Evolutionary conservation across 305 asterid genomes (phyloP), one percentile per base, ranked within the genome.

Genomic region (Rubia tinctorum): DNA sequence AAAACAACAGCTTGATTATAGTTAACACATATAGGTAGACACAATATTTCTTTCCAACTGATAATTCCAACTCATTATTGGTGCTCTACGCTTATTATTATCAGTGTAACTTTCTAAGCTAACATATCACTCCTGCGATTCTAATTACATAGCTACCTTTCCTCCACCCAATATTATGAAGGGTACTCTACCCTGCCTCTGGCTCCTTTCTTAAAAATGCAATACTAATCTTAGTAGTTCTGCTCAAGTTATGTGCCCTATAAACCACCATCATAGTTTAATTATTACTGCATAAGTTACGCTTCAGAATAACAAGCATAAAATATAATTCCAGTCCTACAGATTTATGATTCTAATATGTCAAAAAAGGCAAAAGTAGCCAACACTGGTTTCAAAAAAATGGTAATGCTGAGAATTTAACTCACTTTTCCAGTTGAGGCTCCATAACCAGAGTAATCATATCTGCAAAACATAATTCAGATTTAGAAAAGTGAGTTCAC

Each of bases 361-460:
- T 15, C 4, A 23, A 6, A 45, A 13, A 30, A 5, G 68, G 30
- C 25, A 22, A 51, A 60, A 11, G 55, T 8, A 30, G 6, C 64
- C 39, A 27, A 34, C 20, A 10, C 18, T 9, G 34, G 20, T 18
- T 10, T 34, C 39, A 37, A 9, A 18, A 51, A 55, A 79, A 43
- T 49, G 44, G 45, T 42, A 55, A 63, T 25, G 71, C 64, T n/a
- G 45, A 73, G 75, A n/a, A 12, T 72, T 34, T 75, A 80, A 72
- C 65, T 81, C 86, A 95, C 99, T 95, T 95, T 85, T 71, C 99
- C 99, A 5, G 96, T 92, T 13, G 98, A 95, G 77, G 96, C 98
- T 76, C 99, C 99, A 81, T 95, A 95, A 68, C 99, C 99, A 68
- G 99, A 95, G 79, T 95, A 95, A 71, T 95, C 99, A 73, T 92